Evolutionary conservation across 208 protist species (phyloP), one percentile per base, ranked within the genome.

Genomic region (Crithidia mellificae): DNA sequence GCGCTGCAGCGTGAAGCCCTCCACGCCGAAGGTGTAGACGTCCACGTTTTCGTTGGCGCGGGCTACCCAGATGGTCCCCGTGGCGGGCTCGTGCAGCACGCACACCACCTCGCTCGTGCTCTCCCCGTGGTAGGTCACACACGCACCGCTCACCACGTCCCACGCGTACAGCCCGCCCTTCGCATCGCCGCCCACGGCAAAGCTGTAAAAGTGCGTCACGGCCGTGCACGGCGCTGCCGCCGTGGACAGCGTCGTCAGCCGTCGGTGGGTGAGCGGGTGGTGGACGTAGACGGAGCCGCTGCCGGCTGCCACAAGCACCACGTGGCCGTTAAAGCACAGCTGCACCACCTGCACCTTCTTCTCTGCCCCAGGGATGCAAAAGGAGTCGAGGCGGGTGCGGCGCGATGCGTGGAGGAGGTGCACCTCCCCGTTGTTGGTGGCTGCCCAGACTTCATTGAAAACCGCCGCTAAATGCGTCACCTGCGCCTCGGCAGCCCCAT

Each of bases 361-460:
- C 50, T 83, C 78, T 3, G 74, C 62, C 15, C 82, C 87, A 7
- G 75, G 73, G 38, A 75, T 15, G 12, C 43, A 53, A 53, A 87
- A 41, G 0, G 63, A 64, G 27, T 74, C 27, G 5, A 38, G 30
- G 25, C 74, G 67, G 41, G 39, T 68, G 22, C 57, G 77, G 12
- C 55, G 38, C 2, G 51, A 44, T 0, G 66, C 73, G 38, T 80
- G 29, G 46, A 86, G 74, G 43, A 85, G 76, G 47, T 84, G 63
- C n/a, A 95, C 47, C 11, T 77, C 55, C 5, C 90, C 87, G 34
- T 59, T 67, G 2, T 32, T 65, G 9, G 74, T 87, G 32, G 74
- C 72, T 12, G 69, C 71, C 90, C 90, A 95, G 2, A 95, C 70
- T 53, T 92, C 82, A 22, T 71, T 74, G 22, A 81, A 70, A 12